Percentiles rank a stretch among this genome's conserved stretches.
These are phyloP conservation scores for Fusarium irregulare DNA, from an alignment of 2,329 filamentous ascomycete genomes.

Conservation along the genomic window DNA sequence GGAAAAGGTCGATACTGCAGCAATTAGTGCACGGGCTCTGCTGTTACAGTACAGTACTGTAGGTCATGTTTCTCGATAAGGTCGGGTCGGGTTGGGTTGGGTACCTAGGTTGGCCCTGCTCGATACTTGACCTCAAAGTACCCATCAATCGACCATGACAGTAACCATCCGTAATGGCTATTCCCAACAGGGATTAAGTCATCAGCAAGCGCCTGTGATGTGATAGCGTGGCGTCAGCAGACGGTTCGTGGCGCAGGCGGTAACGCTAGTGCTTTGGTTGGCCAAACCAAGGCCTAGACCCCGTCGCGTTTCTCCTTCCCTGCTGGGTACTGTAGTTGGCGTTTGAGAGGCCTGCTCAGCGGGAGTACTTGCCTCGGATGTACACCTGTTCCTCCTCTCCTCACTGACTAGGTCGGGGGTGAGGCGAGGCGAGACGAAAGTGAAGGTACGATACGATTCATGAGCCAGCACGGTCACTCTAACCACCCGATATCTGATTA, in stretches of 20 bases:
- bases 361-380: constrained; percentile 25
- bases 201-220: constrained; percentile 27
- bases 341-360: constrained; percentile 16
- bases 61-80: background rate
- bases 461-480: constrained; percentile 5
- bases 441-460: constrained; percentile 24
- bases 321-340: background rate
- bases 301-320: constrained; percentile 16
- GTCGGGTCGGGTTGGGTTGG: background rate
- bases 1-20: constrained; percentile 15
- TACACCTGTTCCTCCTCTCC: constrained; percentile 24
- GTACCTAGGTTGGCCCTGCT: background rate
- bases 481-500: background rate
- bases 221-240: constrained; percentile 39
- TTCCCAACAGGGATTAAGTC: constrained; percentile 31
- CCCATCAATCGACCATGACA: constrained; percentile 13
- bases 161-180: constrained; percentile 12
- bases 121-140: constrained; percentile 32
- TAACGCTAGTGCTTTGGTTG: constrained; percentile 20
- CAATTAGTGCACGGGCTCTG: constrained; percentile 15
- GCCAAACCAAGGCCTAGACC: constrained; percentile 21
- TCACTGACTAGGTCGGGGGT: constrained; percentile 23
- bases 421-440: constrained; percentile 33
- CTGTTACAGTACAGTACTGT: constrained; percentile 8
- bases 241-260: constrained; percentile 32